phyloP scores from a whole-genome alignment of 1,139 yeast genomes.

The Kodamaea anthophila region DNA sequence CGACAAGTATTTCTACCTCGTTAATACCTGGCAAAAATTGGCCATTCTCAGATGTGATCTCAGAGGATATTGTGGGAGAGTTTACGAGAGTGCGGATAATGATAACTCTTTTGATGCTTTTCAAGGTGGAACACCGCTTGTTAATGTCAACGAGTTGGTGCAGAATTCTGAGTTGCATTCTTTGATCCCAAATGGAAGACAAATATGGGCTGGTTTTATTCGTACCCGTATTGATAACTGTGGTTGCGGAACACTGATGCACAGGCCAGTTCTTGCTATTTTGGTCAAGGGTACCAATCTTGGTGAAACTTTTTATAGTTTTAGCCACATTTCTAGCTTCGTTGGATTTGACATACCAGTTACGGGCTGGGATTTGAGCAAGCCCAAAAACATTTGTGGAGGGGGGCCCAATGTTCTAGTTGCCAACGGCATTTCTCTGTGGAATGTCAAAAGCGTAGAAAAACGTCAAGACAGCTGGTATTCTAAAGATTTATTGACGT shows the following conservation, averaged over 20 bases:
- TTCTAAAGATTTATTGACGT: slow-evolving; percentile 24
- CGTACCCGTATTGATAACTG: slow-evolving; percentile 21
- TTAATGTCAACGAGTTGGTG: slow-evolving; percentile 14
- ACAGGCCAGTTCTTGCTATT: slow-evolving; percentile 23
- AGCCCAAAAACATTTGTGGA: slow-evolving; percentile 13
- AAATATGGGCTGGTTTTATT: slow-evolving; percentile 22
- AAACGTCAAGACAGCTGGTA: slow-evolving; percentile 11
- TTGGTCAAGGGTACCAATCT: slow-evolving; percentile 12
- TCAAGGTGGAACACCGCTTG: slow-evolving; percentile 23
- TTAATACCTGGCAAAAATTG: slow-evolving; percentile 34
- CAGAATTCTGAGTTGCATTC: too few relatives aligned
- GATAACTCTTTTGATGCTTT: slow-evolving; percentile 17
- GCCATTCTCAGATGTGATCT: slow-evolving; percentile 26
- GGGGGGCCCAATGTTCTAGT: slow-evolving; percentile 17
- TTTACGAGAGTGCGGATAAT: slow-evolving; percentile 15
- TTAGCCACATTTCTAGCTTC: slow-evolving; percentile 26
- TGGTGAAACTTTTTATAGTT: slow-evolving; percentile 12
- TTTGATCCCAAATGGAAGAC: slow-evolving; percentile 16
- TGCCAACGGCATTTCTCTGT: slow-evolving; percentile 23
- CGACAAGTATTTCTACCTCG: slow-evolving; percentile 26
- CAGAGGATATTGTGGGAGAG: slow-evolving; percentile 21
- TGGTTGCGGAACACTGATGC: slow-evolving; percentile 22
- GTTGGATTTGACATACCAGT: slow-evolving; percentile 25
- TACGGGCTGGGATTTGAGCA: slow-evolving; percentile 15
- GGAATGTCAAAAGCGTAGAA: slow-evolving; percentile 15